Conservation (phyloP, 2,329 filamentous ascomycete species). For the Colletotrichum sp. region DNA sequence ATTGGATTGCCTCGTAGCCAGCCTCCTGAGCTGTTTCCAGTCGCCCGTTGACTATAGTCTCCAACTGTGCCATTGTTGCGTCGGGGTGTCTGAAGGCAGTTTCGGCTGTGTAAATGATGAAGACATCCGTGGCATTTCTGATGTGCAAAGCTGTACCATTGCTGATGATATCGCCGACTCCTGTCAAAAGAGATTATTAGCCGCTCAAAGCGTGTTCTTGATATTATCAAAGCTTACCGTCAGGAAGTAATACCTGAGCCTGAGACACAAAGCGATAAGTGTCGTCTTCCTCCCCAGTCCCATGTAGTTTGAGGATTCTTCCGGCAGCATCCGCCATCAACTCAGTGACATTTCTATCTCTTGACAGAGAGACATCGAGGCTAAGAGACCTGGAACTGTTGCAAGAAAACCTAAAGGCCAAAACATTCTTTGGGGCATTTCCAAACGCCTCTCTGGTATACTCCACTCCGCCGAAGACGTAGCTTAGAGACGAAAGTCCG, state of each 20-base stretch:
- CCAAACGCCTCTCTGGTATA: constrained; percentile 24
- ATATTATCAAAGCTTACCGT: not conserved
- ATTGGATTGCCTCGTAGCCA: not conserved
- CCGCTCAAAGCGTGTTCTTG: fast-evolving
- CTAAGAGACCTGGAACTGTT: constrained; percentile 11
- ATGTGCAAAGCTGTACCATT: not conserved
- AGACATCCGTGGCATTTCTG: constrained; percentile 14
- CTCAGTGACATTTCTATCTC: not conserved
- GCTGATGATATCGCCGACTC: not conserved
- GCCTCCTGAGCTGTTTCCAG: not conserved
- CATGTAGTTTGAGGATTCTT: not conserved
- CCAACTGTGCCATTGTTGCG: not conserved
- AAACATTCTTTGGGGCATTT: constrained; percentile 24
- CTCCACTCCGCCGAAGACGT: not conserved
- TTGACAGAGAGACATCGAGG: not conserved
- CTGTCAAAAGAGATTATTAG: not conserved
- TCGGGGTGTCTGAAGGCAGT: not conserved
- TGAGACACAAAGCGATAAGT: not conserved
- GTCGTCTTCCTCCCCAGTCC: not conserved
- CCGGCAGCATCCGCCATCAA: not conserved
- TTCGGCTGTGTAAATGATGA: constrained; percentile 18
- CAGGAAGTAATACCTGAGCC: not conserved
- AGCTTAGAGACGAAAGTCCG: not conserved
- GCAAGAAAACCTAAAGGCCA: constrained; percentile 24
- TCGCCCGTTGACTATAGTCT: not conserved